Conservation (phyloP, 306 rosid genomes). For the Vigna mungo region DNA sequence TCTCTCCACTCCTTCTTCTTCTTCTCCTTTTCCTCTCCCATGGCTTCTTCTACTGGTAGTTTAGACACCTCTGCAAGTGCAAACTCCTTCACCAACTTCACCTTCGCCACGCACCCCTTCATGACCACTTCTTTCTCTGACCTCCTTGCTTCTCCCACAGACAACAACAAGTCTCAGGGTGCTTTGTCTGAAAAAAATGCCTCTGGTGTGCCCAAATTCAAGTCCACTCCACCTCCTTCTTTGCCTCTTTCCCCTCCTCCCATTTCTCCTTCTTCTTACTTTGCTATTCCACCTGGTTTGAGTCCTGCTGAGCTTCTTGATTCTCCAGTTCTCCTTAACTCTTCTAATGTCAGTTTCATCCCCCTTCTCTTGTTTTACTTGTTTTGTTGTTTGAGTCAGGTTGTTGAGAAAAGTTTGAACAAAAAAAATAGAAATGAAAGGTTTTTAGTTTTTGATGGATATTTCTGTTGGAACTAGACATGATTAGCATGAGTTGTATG, state of each 20-base stretch:
- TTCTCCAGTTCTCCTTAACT: slow-evolving; percentile 78
- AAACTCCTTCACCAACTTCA: slow-evolving; percentile 63
- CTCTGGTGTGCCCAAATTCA: slow-evolving; percentile 84
- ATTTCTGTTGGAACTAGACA: background rate
- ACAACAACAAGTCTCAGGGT: slow-evolving; percentile 44
- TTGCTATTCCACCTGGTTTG: slow-evolving; percentile 80
- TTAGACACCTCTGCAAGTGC: slow-evolving; percentile 74
- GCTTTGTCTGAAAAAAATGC: slow-evolving; percentile 59
- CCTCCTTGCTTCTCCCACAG: slow-evolving; percentile 59
- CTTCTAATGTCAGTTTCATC: slow-evolving; percentile 63
- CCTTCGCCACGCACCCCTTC: slow-evolving; percentile 76
- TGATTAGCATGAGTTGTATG: background rate
- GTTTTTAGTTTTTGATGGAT: background rate
- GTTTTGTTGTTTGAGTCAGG: background rate
- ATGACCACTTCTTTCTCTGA: slow-evolving; percentile 75
- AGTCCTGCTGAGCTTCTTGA: slow-evolving; percentile 91
- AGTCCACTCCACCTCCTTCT: slow-evolving; percentile 87
- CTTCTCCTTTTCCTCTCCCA: background rate
- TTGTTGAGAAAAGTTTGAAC: background rate
- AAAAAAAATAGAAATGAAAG: background rate
- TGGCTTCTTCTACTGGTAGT: slow-evolving; percentile 76
- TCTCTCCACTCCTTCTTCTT: background rate
- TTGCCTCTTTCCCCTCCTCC: slow-evolving; percentile 80
- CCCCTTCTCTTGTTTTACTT: background rate
- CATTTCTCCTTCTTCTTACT: slow-evolving; percentile 79